phyloP scores from a whole-genome alignment of 208 protist genomes.

The Acanthamoeba healyi region DNA sequence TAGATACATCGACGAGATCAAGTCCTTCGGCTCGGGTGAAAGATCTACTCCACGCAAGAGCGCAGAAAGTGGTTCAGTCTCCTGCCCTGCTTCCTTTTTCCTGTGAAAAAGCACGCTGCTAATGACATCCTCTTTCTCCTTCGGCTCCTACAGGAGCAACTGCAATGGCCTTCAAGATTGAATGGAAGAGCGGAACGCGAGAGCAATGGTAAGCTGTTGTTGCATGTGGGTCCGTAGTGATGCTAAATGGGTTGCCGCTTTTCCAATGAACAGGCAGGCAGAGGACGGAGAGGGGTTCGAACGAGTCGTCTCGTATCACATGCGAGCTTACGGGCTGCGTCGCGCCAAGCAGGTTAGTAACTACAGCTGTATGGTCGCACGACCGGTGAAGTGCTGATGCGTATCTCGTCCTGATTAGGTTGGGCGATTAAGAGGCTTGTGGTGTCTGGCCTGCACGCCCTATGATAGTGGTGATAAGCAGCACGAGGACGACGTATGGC shows the following conservation, averaged over 20 bases:
- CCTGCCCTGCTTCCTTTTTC: not conserved
- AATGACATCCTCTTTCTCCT: no score
- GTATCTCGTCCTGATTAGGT: not conserved
- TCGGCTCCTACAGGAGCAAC: not conserved
- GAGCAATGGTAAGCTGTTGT: constrained; percentile 17
- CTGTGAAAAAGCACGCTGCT: not conserved
- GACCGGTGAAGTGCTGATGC: no score
- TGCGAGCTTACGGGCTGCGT: not conserved
- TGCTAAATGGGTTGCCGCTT: not conserved
- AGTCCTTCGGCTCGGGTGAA: not conserved
- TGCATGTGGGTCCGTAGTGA: not conserved
- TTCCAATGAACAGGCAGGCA: not conserved
- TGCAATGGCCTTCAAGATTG: not conserved
- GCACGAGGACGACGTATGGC: constrained; percentile 15
- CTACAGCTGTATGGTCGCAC: no score
- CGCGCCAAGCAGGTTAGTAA: not conserved
- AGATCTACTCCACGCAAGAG: not conserved
- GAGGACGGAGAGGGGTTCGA: constrained; percentile 30
- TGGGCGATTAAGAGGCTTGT: not conserved
- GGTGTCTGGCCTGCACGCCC: constrained; percentile 35
- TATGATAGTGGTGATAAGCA: constrained; percentile 3
- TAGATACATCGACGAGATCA: constrained; percentile 43
- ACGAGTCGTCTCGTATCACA: constrained; percentile 1
- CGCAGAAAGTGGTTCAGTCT: not conserved
- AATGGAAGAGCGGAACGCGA: constrained; percentile 9